Percentiles rank a stretch among this genome's conserved stretches.
phyloP scores from a whole-genome alignment of 2,329 filamentous ascomycete genomes.

The Ascochyta viciae-villosae region DNA sequence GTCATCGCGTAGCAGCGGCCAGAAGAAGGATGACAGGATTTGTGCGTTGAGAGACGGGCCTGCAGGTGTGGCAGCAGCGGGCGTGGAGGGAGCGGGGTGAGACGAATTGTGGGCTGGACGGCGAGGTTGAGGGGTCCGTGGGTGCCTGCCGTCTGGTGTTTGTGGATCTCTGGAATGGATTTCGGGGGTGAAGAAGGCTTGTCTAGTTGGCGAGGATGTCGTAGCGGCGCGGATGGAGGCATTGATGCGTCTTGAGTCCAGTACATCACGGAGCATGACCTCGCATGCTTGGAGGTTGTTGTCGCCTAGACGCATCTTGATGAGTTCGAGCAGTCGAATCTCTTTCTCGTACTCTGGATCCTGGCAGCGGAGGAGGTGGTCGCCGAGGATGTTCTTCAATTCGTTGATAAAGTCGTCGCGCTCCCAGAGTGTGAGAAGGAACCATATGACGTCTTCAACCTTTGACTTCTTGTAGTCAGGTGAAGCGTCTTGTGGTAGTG shows the following conservation, averaged over 20 bases:
- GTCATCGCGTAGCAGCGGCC: slow-evolving; percentile 80
- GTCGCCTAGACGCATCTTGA: slow-evolving; percentile 90
- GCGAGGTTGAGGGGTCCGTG: slow-evolving; percentile 37
- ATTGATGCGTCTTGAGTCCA: slow-evolving; percentile 81
- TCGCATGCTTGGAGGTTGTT: slow-evolving; percentile 88
- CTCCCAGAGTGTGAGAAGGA: slow-evolving; percentile 85
- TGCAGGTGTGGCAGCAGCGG: slow-evolving; percentile 32
- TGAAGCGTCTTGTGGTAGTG: slow-evolving; percentile 90
- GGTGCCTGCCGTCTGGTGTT: slow-evolving; percentile 29
- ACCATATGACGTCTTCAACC: slow-evolving; percentile 89
- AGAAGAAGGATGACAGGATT: slow-evolving; percentile 91
- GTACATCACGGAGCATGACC: slow-evolving; percentile 94
- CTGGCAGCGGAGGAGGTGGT: slow-evolving; percentile 73
- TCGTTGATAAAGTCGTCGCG: slow-evolving; percentile 95
- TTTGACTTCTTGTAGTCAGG: slow-evolving; percentile 88
- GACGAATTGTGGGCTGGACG: slow-evolving; percentile 23
- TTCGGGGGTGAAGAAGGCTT: slow-evolving; percentile 28
- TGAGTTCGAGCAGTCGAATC: slow-evolving; percentile 78
- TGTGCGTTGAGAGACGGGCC: slow-evolving; percentile 70
- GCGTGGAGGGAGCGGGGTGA: slow-evolving; percentile 22
- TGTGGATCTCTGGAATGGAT: slow-evolving; percentile 17
- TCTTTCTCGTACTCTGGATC: slow-evolving; percentile 75
- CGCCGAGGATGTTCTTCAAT: slow-evolving; percentile 86
- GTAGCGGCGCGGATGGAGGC: slow-evolving; percentile 50
- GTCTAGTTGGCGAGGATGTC: slow-evolving; percentile 5